A percentile compares a stretch with the other conserved stretches of the same genome.
These are phyloP conservation scores for Trametes versicolor DNA, from an alignment of 1,284 basidiomycete genomes.

Conservation along the genomic window DNA sequence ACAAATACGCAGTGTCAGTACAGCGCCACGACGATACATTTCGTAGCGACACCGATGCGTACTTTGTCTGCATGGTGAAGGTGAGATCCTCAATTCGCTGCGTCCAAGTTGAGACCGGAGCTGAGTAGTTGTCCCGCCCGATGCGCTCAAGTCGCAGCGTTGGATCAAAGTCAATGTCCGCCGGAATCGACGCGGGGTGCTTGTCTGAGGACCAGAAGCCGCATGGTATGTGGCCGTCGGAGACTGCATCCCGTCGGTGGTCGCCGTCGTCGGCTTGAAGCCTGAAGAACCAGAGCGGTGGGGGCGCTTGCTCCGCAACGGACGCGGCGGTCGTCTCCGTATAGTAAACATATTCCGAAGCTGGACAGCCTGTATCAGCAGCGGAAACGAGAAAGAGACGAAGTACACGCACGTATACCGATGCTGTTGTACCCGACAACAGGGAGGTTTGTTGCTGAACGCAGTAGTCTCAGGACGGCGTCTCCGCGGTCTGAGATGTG, in stretches of 20 bases:
- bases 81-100: neutral
- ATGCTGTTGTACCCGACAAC: neutral
- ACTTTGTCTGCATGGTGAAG: neutral
- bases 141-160: neutral
- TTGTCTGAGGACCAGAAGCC: neutral
- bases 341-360: neutral
- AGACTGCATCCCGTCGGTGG: neutral
- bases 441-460: neutral
- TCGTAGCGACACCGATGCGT: neutral
- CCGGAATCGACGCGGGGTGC: no score
- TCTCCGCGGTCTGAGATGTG: neutral
- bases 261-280: neutral
- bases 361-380: no score
- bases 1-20: neutral
- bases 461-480: neutral
- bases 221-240: no score
- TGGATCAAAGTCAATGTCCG: neutral
- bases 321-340: neutral
- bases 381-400: neutral
- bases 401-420: neutral
- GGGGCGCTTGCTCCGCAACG: no score
- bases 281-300: neutral
- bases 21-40: neutral
- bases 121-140: neutral
- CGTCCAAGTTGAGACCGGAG: neutral